phyloP scores from a whole-genome alignment of 2,329 filamentous ascomycete species.

The Talaromyces sp. region DNA sequence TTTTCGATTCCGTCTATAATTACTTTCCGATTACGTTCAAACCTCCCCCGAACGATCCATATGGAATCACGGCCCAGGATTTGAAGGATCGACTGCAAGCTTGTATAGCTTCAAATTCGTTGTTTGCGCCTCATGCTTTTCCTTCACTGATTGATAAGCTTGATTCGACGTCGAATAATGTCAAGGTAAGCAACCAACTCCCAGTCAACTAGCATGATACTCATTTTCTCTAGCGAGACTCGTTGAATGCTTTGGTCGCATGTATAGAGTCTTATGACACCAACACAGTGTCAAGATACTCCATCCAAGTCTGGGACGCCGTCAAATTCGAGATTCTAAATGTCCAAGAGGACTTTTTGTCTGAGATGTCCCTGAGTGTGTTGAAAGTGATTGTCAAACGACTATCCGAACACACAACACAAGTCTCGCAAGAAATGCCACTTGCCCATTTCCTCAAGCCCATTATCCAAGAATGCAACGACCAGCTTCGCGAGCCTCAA shows the following conservation, averaged over 20 bases:
- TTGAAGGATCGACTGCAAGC: constrained; percentile 63
- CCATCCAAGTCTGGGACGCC: constrained; percentile 65
- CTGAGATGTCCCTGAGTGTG: constrained; percentile 57
- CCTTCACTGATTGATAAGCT: constrained; percentile 68
- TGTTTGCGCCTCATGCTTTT: constrained; percentile 66
- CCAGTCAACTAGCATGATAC: constrained; percentile 7
- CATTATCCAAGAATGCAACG: constrained; percentile 65
- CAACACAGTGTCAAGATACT: constrained; percentile 60
- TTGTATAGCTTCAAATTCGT: constrained; percentile 61
- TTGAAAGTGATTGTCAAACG: constrained; percentile 57
- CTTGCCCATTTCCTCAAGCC: constrained; percentile 58
- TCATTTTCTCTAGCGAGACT: constrained; percentile 54
- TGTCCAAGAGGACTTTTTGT: constrained; percentile 64
- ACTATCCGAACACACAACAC: constrained; percentile 48
- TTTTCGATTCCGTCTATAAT: constrained; percentile 69
- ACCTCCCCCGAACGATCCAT: constrained; percentile 67
- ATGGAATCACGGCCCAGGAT: constrained; percentile 67
- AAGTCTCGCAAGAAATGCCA: constrained; percentile 42
- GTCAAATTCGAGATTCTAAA: constrained; percentile 69
- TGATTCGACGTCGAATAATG: constrained; percentile 66
- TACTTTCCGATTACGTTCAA: constrained; percentile 72
- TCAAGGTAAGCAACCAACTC: constrained; percentile 51
- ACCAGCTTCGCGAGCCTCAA: constrained; percentile 66
- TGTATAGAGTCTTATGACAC: constrained; percentile 61
- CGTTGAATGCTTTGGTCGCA: constrained; percentile 61